Base-by-base conservation (phyloP, 2,329 filamentous ascomycete genomes). In the Colletotrichum lupini region DNA sequence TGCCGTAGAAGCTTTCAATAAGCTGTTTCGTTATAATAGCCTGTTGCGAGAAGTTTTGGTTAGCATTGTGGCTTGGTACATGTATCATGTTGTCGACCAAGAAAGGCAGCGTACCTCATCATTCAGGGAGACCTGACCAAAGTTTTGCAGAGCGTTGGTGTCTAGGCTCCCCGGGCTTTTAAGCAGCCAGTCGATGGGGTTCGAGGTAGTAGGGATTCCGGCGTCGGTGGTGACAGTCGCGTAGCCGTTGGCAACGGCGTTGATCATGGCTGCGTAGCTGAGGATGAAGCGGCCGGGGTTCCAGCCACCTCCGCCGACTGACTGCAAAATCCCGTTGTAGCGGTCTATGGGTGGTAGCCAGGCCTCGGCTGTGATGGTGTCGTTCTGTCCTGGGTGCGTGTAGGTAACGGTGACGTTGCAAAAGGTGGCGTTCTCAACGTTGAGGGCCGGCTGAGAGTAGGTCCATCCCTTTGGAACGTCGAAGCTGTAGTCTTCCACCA, bases 71-170 rank as follows among this genome's bases (percentile, higher is more conserved):
- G 35, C 5, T 5, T 37, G 35, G 14, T 16, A 37, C 35, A 5
- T 16, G 35, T 37, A 6, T 16, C 16, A 37, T 37, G 14, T 37
- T 12, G 1, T 37, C 16, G 14, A 11, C 1, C 35, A 37, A 16
- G 35, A 37, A 37, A 37, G 12, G 4, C 35, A 84, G 67, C 76
- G 88, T 90, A 14, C 85, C 87, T 57, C 87, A 1, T 84, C 53
- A 35, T 74, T 69, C 1, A 72, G 66, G 1, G 74, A 32, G 26
- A 77, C 74, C 55, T 78, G 81, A 1, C 78, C 79, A 37, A 81
- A 84, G 55, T 85, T 83, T 26, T 78, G 74, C 3, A 84, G 53
- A 0, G 80, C 19, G 26, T 56, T 37, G 12, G 56, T 16, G 26
- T 68, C 28, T 14, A 57, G 12, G 46, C 30, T 76, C 3, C 77